These are phyloP conservation scores for Aspergillus hortae DNA, from an alignment of 2,329 filamentous ascomycete species.

Conservation along the genomic window DNA sequence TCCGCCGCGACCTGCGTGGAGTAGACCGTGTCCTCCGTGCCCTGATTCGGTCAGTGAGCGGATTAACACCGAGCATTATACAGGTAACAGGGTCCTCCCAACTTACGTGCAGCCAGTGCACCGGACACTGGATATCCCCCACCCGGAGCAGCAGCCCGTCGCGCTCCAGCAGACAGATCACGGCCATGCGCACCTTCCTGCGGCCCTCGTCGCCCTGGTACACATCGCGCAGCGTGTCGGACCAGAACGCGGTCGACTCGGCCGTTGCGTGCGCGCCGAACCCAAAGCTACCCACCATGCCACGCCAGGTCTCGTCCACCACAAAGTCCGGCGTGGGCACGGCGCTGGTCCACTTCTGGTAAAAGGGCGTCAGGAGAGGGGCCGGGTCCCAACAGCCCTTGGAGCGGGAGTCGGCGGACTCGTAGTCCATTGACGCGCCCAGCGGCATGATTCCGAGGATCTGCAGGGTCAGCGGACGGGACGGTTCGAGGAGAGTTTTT, in stretches of 20 bases:
- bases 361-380: slow-evolving; percentile 29
- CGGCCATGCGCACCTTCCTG: slow-evolving; percentile 46
- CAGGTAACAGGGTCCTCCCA: background rate
- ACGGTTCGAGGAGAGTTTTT: background rate
- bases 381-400: slow-evolving; percentile 50
- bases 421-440: slow-evolving; percentile 51
- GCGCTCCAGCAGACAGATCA: slow-evolving; percentile 47
- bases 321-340: slow-evolving; percentile 41
- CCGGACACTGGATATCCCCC: slow-evolving; percentile 48
- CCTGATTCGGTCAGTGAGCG: slow-evolving; percentile 3
- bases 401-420: slow-evolving; percentile 41
- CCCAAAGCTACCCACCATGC: slow-evolving; percentile 46
- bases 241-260: slow-evolving; percentile 44
- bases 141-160: slow-evolving; percentile 47
- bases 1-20: slow-evolving; percentile 22
- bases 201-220: slow-evolving; percentile 51
- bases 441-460: slow-evolving; percentile 51
- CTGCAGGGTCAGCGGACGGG: slow-evolving; percentile 22
- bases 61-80: background rate
- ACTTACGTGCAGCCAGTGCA: slow-evolving; percentile 49
- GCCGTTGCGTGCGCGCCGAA: slow-evolving; percentile 41
- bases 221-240: slow-evolving; percentile 40
- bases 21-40: slow-evolving; percentile 16
- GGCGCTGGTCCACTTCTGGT: slow-evolving; percentile 40
- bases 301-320: slow-evolving; percentile 40